Percentiles rank a stretch among this genome's conserved stretches.
Conservation (phyloP, 192 early-diverging fungal species). For the Diversispora eburnea region DNA sequence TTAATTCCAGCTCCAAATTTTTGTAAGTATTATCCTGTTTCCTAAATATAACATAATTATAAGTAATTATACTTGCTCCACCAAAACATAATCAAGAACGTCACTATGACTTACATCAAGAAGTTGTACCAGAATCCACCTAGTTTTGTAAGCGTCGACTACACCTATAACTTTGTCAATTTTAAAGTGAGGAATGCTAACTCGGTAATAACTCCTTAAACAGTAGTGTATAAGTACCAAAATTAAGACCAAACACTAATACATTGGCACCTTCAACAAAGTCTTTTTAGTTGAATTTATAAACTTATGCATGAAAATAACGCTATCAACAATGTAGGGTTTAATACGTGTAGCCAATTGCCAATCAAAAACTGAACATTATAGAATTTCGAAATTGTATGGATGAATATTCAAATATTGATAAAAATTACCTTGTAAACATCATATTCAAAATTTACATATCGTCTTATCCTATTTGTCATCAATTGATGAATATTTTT, state of each 20-base stretch:
- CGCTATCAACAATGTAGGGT: constrained; percentile 88
- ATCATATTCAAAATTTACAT: constrained; percentile 91
- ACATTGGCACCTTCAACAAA: constrained; percentile 98
- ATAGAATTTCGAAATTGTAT: too few species aligned
- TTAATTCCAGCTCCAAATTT: too few species aligned
- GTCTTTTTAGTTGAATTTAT: constrained; percentile 71
- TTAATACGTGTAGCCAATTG: constrained; percentile 70
- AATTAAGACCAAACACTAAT: constrained; percentile 96
- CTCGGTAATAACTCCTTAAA: constrained; percentile 95
- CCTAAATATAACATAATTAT: too few species aligned
- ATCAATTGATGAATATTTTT: constrained; percentile 76
- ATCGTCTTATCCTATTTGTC: constrained; percentile 84
- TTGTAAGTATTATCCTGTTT: too few species aligned
- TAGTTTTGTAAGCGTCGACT: constrained; percentile 97
- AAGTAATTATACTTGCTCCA: too few species aligned
- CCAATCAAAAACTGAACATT: constrained; percentile 22
- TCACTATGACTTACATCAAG: constrained; percentile 68
- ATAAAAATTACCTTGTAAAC: constrained; percentile 63
- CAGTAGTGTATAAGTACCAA: constrained; percentile 93
- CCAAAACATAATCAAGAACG: too few species aligned
- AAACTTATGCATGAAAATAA: constrained; percentile 75
- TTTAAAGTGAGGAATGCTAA: constrained; percentile 81
- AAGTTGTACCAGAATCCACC: constrained; percentile 94
- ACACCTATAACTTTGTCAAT: constrained; percentile 86
- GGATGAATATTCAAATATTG: background rate